A percentile compares a stretch with the other conserved stretches of the same genome.
Conservation (phyloP, 1,284 basidiomycete species). For the Sanghuangporus sanghuang region DNA sequence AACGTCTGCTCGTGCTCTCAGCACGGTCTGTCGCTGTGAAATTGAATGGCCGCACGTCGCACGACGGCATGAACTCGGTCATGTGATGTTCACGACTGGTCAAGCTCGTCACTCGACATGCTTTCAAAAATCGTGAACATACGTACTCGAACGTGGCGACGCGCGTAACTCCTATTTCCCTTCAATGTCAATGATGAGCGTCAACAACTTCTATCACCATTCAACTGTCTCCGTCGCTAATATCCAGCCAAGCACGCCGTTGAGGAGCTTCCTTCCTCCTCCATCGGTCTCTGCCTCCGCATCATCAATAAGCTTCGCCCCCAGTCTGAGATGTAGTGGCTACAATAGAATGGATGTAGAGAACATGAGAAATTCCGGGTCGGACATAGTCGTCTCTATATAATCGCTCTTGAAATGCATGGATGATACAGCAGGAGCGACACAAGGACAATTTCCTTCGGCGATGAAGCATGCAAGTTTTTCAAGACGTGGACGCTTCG, state of each 20-base stretch:
- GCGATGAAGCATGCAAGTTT: conserved; percentile 36
- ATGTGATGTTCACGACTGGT: conserved; percentile 38
- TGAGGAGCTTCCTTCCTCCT: conserved; percentile 27
- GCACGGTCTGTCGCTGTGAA: no score
- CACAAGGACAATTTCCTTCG: conserved; percentile 46
- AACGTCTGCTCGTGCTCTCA: no score
- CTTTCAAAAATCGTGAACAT: conserved; percentile 22
- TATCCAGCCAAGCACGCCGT: background rate
- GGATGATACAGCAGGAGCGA: conserved; percentile 20
- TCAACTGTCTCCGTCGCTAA: background rate
- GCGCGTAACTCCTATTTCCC: conserved; percentile 48
- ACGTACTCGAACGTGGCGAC: conserved; percentile 46
- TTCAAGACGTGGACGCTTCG: conserved; percentile 64
- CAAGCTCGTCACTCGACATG: conserved; percentile 64
- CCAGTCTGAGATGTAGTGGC: conserved; percentile 6
- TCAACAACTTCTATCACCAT: background rate
- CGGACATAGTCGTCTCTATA: conserved; percentile 48
- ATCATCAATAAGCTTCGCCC: background rate
- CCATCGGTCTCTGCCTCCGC: conserved; percentile 11
- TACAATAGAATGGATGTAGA: conserved; percentile 19
- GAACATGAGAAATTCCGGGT: conserved; percentile 22
- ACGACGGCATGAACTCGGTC: conserved; percentile 33
- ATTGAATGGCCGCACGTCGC: no score
- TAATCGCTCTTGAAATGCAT: conserved; percentile 40
- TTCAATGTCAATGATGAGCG: background rate